These are phyloP conservation scores for Dysphania ambrosioides DNA, from an alignment of 148 eudicot species.

Conservation along the genomic window DNA sequence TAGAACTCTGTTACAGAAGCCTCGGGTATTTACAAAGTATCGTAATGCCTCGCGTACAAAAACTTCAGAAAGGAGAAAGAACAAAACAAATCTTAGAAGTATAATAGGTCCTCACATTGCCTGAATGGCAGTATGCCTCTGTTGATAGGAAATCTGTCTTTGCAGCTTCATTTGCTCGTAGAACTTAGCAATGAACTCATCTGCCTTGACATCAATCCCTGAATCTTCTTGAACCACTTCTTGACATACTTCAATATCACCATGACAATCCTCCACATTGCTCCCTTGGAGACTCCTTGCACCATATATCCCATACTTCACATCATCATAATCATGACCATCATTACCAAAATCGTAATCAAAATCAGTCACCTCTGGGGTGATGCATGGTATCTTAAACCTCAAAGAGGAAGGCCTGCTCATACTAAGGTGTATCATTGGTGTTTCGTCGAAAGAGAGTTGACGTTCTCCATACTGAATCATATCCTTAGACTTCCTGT, in stretches of 20 bases:
- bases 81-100: not conserved
- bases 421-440: constrained; percentile 57
- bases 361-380: constrained; percentile 48
- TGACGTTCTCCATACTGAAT: constrained; percentile 49
- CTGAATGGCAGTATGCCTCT: constrained; percentile 22
- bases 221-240: constrained; percentile 32
- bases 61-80: not conserved
- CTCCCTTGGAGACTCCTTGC: constrained; percentile 32
- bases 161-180: constrained; percentile 75
- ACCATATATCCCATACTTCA: constrained; percentile 7
- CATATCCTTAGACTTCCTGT: constrained; percentile 17
- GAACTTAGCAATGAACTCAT: constrained; percentile 69
- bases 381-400: constrained; percentile 74
- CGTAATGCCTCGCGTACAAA: constrained; percentile 26
- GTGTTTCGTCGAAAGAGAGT: constrained; percentile 80
- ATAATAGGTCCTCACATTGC: constrained; percentile 2
- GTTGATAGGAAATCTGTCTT: constrained; percentile 55
- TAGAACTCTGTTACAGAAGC: constrained; percentile 1
- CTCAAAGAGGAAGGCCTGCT: constrained; percentile 53
- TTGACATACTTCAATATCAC: not conserved
- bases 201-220: constrained; percentile 75
- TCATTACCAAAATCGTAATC: constrained; percentile 42
- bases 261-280: constrained; percentile 21
- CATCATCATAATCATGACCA: constrained; percentile 21
- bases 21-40: constrained; percentile 34